phyloP scores from a whole-genome alignment of 352 stramenopile species.

The Aphanomyces astaci region DNA sequence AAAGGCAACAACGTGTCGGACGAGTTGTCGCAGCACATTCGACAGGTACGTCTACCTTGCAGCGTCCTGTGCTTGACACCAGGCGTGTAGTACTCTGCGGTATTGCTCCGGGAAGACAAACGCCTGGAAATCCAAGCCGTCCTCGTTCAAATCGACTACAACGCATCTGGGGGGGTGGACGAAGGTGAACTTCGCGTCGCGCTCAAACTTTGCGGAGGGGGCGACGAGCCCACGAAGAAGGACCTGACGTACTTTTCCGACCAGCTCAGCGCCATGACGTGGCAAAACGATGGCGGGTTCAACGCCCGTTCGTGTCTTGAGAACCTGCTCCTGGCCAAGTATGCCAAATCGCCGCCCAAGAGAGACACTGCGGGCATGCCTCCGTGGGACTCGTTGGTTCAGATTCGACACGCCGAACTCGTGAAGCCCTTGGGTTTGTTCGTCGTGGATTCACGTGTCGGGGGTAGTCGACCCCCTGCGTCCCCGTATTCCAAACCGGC shows the following conservation, averaged over 20 bases:
- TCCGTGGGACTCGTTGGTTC: slow-evolving; percentile 64
- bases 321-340: slow-evolving; percentile 66
- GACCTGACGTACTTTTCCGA: slow-evolving; percentile 57
- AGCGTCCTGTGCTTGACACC: background rate
- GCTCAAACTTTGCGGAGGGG: slow-evolving; percentile 58
- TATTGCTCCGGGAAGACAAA: slow-evolving; percentile 69
- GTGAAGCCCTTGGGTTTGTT: slow-evolving; percentile 14
- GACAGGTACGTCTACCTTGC: slow-evolving; percentile 26
- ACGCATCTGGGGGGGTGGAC: slow-evolving; percentile 44
- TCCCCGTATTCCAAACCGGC: no score
- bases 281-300: background rate
- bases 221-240: slow-evolving; percentile 65
- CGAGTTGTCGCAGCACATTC: slow-evolving; percentile 49
- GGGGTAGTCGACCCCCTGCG: no score
- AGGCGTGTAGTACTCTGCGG: slow-evolving; percentile 40
- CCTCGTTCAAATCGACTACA: slow-evolving; percentile 63
- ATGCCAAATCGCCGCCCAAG: slow-evolving; percentile 57
- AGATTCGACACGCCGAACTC: slow-evolving; percentile 57
- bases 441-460: no score
- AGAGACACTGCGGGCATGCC: slow-evolving; percentile 44
- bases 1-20: slow-evolving; percentile 72
- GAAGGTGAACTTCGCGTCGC: slow-evolving; percentile 71
- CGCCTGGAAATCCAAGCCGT: slow-evolving; percentile 64
- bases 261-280: slow-evolving; percentile 26
- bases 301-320: slow-evolving; percentile 36